Percentiles rank a stretch among this genome's conserved stretches.
Conservation (phyloP, 257 asterid species). For the Ilex aquifolium region DNA sequence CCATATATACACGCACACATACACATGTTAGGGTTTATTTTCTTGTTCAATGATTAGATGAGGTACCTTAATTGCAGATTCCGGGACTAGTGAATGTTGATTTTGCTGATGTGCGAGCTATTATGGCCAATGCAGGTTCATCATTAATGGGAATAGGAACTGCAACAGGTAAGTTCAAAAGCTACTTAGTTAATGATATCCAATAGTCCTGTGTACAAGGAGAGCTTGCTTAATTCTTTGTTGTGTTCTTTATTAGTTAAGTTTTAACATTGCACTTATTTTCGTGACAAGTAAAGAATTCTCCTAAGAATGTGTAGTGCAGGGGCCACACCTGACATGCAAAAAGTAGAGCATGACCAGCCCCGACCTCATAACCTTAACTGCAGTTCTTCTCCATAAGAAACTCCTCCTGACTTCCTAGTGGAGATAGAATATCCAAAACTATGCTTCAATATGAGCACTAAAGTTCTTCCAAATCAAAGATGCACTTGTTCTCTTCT, state of each 20-base stretch:
- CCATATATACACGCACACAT: background rate
- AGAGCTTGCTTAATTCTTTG: background rate
- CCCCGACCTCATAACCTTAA: too few relatives aligned
- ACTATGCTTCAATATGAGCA: too few relatives aligned
- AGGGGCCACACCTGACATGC: too few relatives aligned
- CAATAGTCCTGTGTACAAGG: background rate
- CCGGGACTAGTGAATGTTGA: slow-evolving; percentile 96
- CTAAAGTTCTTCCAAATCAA: too few relatives aligned
- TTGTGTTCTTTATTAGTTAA: background rate
- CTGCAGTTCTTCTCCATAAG: too few relatives aligned
- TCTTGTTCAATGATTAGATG: background rate
- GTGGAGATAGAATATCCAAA: too few relatives aligned
- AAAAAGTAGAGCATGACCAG: too few relatives aligned
- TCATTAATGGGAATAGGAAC: slow-evolving; percentile 97
- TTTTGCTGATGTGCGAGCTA: slow-evolving; percentile 97
- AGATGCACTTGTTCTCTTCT: too few relatives aligned
- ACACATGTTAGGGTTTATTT: slow-evolving; percentile 5
- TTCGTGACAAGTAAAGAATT: background rate
- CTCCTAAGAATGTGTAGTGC: too few relatives aligned
- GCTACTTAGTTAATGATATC: slow-evolving; percentile 7
- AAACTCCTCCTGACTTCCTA: too few relatives aligned
- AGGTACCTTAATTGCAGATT: slow-evolving; percentile 49
- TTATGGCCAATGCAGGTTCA: slow-evolving; percentile 94
- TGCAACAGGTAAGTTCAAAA: slow-evolving; percentile 62
- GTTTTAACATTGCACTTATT: background rate